Evolutionary conservation across 805 yeast genomes (phyloP).

Genomic region (Ogataea henricii): DNA sequence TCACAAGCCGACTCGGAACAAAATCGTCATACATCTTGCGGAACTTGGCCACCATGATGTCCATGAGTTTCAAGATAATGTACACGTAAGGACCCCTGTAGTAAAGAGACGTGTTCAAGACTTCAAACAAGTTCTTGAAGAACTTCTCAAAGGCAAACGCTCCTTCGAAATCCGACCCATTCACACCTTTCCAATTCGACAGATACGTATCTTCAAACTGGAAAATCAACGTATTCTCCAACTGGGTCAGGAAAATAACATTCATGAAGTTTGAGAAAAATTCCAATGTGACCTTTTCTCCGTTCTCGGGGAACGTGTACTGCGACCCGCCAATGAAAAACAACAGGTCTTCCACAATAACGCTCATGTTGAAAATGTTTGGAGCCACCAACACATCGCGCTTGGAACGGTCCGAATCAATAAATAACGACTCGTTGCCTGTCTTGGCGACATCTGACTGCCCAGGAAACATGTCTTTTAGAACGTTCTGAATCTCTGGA

Average conservation of each 20-base stretch:
- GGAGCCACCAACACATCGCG: slow-evolving; percentile 69
- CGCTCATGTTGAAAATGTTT: slow-evolving; percentile 76
- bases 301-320: slow-evolving; percentile 38
- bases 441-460: slow-evolving; percentile 27
- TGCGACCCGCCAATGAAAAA: slow-evolving; percentile 64
- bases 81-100: slow-evolving; percentile 59
- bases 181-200: slow-evolving; percentile 32
- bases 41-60: slow-evolving; percentile 41
- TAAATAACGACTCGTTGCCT: slow-evolving; percentile 44
- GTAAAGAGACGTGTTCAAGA: slow-evolving; percentile 60
- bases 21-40: slow-evolving; percentile 33
- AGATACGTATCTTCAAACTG: slow-evolving; percentile 53
- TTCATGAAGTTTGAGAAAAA: slow-evolving; percentile 70
- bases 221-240: slow-evolving; percentile 55
- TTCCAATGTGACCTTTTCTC: slow-evolving; percentile 28
- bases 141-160: slow-evolving; percentile 50
- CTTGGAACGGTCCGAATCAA: slow-evolving; percentile 57
- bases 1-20: slow-evolving; percentile 22
- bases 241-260: slow-evolving; percentile 60
- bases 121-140: slow-evolving; percentile 48
- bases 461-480: slow-evolving; percentile 75
- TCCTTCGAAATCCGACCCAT: slow-evolving; percentile 37
- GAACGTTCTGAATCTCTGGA: slow-evolving; percentile 41
- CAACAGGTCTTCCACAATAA: slow-evolving; percentile 72
- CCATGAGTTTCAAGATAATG: slow-evolving; percentile 42